phyloP scores from a whole-genome alignment of 1,284 basidiomycete species.

The Wolfiporia cocos region DNA sequence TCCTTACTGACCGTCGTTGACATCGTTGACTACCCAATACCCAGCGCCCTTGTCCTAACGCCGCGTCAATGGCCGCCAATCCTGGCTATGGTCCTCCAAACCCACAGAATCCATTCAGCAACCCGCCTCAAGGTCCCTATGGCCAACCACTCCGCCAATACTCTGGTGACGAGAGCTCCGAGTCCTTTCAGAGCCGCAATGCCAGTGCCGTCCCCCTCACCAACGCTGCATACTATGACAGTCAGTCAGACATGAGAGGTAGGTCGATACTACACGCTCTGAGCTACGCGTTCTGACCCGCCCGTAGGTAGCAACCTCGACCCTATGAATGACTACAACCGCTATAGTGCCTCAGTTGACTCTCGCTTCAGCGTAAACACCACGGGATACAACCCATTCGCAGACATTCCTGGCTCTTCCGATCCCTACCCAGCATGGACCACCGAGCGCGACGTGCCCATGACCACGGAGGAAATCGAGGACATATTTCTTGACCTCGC shows the following conservation, averaged over 20 bases:
- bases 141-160: slow-evolving; percentile 28
- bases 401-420: slow-evolving; percentile 37
- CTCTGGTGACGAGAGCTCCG: slow-evolving; percentile 42
- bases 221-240: slow-evolving; percentile 42
- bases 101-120: slow-evolving; percentile 30
- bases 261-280: slow-evolving; percentile 13
- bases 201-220: slow-evolving; percentile 53
- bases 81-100: slow-evolving; percentile 32
- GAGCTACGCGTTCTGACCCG: neutral
- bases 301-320: slow-evolving; percentile 22
- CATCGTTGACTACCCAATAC: slow-evolving; percentile 5
- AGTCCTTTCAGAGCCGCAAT: slow-evolving; percentile 47
- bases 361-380: slow-evolving; percentile 40
- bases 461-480: slow-evolving; percentile 98
- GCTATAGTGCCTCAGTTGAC: slow-evolving; percentile 29
- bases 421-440: slow-evolving; percentile 96
- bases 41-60: slow-evolving; percentile 6
- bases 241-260: slow-evolving; percentile 28
- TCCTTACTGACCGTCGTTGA: slow-evolving; percentile 12
- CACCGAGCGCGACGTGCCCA: slow-evolving; percentile 88
- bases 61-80: slow-evolving; percentile 29
- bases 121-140: slow-evolving; percentile 22
- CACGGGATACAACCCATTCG: slow-evolving; percentile 52
- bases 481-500: slow-evolving; percentile 98
- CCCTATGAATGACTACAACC: slow-evolving; percentile 20